Evolutionary conservation across 2,329 filamentous ascomycete species (phyloP), one percentile per base, ranked within the genome.

Genomic region (Diaporthe citri): DNA sequence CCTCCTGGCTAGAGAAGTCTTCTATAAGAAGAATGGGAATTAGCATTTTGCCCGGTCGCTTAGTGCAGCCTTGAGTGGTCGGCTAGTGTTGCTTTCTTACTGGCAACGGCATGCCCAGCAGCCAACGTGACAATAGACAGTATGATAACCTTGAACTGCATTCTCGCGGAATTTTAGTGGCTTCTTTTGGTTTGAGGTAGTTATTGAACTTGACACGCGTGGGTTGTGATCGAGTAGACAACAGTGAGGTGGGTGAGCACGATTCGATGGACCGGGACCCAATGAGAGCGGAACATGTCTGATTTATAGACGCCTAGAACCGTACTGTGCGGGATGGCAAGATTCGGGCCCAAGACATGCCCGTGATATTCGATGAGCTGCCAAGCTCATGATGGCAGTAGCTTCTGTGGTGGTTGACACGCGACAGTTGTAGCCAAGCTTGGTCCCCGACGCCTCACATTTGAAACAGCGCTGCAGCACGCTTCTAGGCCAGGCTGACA

Each of bases 361-460:
- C 15, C n/a, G 31, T 13, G 6, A 43, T 31, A 20, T n/a, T 13
- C 41, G 6, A 10, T 28, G 17, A 62, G n/a, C 12, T 31, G 59
- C 59, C n/a, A 41, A 28, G 56, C 20, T 25, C 12, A 60, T 25
- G 34, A 60, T n/a, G 28, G 22, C 34, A 60, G 20, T 13, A 41
- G 22, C 20, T 25, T n/a, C n/a, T 13, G 20, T 60, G 34, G 57
- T 39, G 57, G 12, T 41, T 60, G 57, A 60, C 57, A 60, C 36
- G 34, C 36, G n/a, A 43, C 34, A 39, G n/a, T 60, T 9, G 36
- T 28, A 41, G 57, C 36, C 39, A 62, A 62, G 59, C 39, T 62
- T 22, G n/a, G 43, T 62, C n/a, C 59, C 59, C 39, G 36, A 43
- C 59, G 36, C 36, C 59, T 62, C 59, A 62, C 59, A 43, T 43